Base-by-base conservation (phyloP, 169 alveolate species). In the Eimeria praecox region DNA sequence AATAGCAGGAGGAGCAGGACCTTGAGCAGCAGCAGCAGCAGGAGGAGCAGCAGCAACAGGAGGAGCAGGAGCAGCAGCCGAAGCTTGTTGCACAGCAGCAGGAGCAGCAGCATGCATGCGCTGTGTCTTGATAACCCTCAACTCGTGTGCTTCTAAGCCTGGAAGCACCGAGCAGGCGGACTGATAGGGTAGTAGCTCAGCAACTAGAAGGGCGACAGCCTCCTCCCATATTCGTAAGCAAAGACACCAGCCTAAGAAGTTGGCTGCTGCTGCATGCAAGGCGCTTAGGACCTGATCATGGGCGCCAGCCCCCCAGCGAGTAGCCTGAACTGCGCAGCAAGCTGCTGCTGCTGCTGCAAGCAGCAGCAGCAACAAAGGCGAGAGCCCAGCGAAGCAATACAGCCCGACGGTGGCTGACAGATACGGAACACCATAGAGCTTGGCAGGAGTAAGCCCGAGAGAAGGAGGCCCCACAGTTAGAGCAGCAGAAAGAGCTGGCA, bases 221-320 rank as follows among this genome's bases (percentile, higher is more conserved):
- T 86, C 80, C 44, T 69, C 35, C 92, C 92, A 86, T 56, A 86
- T 86, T 52, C 92, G 78, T 35, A 80, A 38, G 59, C 66, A 86
- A 5, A 86, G 80, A 16, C 92, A 86, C 92, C 92, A 86, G 42
- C 92, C 92, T 4, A 86, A 38, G 69, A 86, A 86, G 92, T 86
- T 86, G 5, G 92, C 92, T 86, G 92, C 92, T 54, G 92, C 80
- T 33, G 78, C 92, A 86, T 86, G 78, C 78, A 86, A 38, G 59
- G 78, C 30, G 40, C 80, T 86, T 0, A 86, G 80, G 62, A 44
- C 92, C 24, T 86, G 92, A 62, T 86, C 92, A 27, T 40, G 80
- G n/a, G 80, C 80, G 2, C 80, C 92, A 3, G 92, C 92, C 3
- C 92, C 92, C 92, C 92, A 86, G 33, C 52, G 80, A 3, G 78